phyloP scores from a whole-genome alignment of 164 flowering plant genomes.

The Umbellularia californica region DNA sequence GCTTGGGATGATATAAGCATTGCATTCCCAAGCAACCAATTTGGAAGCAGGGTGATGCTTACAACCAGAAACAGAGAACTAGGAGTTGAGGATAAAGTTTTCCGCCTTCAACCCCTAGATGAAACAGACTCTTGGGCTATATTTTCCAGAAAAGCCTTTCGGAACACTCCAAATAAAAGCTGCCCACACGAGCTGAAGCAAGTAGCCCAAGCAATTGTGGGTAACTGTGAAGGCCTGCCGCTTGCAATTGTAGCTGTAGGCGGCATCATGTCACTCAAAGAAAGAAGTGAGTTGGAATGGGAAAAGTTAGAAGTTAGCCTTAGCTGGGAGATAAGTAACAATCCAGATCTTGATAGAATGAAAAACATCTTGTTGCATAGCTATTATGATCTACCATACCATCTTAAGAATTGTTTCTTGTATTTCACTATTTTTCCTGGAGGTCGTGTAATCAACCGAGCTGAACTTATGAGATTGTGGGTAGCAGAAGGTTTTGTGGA shows the following conservation, averaged over 20 bases:
- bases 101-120: neutral
- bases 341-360: neutral
- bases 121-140: slow-evolving; percentile 5
- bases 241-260: slow-evolving; percentile 21
- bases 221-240: slow-evolving; percentile 24
- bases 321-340: slow-evolving; percentile 14
- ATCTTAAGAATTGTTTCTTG: slow-evolving; percentile 22
- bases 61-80: slow-evolving; percentile 30
- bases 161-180: neutral
- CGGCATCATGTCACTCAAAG: slow-evolving; percentile 1
- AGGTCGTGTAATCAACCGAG: slow-evolving; percentile 5
- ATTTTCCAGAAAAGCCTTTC: slow-evolving; percentile 5
- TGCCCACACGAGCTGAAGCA: neutral
- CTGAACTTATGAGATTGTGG: slow-evolving; percentile 18
- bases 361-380: slow-evolving; percentile 8
- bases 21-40: neutral
- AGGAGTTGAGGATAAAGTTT: slow-evolving; percentile 12
- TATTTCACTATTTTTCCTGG: slow-evolving; percentile 20
- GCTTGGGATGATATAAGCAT: neutral
- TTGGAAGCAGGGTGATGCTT: slow-evolving; percentile 30
- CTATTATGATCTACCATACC: slow-evolving; percentile 13
- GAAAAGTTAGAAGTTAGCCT: slow-evolving; percentile 1
- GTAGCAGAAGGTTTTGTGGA: slow-evolving; percentile 24
- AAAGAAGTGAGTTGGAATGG: slow-evolving; percentile 5
- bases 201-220: slow-evolving; percentile 6